A percentile compares a stretch with the other conserved stretches of the same genome.
Evolutionary conservation across 805 yeast species (phyloP).

Genomic region (Tetrapisispora phaffii): DNA sequence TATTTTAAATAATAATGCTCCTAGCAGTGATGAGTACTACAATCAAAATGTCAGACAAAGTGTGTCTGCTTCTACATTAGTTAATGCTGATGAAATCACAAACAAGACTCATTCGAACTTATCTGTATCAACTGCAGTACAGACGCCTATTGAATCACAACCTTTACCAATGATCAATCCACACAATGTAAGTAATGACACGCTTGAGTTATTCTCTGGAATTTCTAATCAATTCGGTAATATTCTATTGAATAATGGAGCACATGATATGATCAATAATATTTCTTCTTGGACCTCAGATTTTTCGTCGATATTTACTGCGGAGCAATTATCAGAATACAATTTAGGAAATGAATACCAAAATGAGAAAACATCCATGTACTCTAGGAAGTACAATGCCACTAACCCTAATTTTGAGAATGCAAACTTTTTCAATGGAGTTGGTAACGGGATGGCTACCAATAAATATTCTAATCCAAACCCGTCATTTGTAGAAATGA

Average conservation of each 20-base stretch:
- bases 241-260: constrained; percentile 28
- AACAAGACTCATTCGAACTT: not conserved
- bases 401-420: not conserved
- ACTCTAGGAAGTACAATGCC: not conserved
- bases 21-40: not conserved
- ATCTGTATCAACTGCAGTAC: constrained; percentile 1
- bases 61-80: not conserved
- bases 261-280: constrained; percentile 51
- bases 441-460: not conserved
- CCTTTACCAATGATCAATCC: constrained; percentile 2
- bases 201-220: not conserved
- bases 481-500: not conserved
- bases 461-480: not conserved
- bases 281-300: constrained; percentile 47
- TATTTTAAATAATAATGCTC: not conserved
- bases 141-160: not conserved
- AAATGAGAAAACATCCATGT: constrained; percentile 1
- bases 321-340: not conserved
- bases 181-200: not conserved
- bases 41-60: not conserved
- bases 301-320: constrained; percentile 5
- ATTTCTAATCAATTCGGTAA: constrained; percentile 1
- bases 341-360: not conserved
- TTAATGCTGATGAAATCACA: not conserved
- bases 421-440: not conserved